Base-by-base conservation (phyloP, 1,284 basidiomycete genomes). In the Exobasidium cylindrosporum region DNA sequence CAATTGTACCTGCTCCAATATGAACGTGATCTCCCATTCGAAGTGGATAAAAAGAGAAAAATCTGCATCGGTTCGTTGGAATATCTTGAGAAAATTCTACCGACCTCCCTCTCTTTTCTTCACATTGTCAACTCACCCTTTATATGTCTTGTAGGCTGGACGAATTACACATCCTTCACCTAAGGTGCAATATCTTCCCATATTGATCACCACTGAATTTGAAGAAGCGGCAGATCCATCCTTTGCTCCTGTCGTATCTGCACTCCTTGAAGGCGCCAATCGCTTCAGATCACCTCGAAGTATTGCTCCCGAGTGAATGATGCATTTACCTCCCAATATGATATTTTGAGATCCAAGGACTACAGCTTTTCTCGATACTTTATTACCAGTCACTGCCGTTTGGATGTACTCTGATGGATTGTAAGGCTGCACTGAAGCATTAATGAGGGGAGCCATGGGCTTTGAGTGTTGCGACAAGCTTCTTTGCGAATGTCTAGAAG, bases 11-110 rank as follows among this genome's bases (percentile, higher is more conserved):
- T 17, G 89, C 86, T 3, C 95, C 96, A 54, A 99, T 91, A 64
- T 92, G 88, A 28, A 97, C 95, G 78, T 91, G 88, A 81, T 98
- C 94, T 1, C 92, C 91, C 29, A 98, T 87, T 79, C 95, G 93
- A 87, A 97, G 91, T 1, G 96, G 95, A 76, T 97, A 97, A 81
- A 96, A 97, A 72, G 96, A 97, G 85, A 96, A 97, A 62, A 88
- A 87, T 56, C 73, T 72, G 63, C n/a, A n/a, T n/a, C n/a, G n/a
- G n/a, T n/a, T n/a, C n/a, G n/a, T n/a, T n/a, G n/a, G n/a, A n/a
- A n/a, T n/a, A n/a, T 28, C 10, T 21, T 32, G 5, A 1, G 7
- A 5, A 14, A 11, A 2, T 57, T 57, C 52, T 60, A 35, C 21
- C 43, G 57, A 58, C 35, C 28, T 10, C 26, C n/a, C n/a, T n/a